Percentiles rank a stretch among this genome's conserved stretches.
phyloP scores from a whole-genome alignment of 208 protist genomes.

The Lotmaria passim region DNA sequence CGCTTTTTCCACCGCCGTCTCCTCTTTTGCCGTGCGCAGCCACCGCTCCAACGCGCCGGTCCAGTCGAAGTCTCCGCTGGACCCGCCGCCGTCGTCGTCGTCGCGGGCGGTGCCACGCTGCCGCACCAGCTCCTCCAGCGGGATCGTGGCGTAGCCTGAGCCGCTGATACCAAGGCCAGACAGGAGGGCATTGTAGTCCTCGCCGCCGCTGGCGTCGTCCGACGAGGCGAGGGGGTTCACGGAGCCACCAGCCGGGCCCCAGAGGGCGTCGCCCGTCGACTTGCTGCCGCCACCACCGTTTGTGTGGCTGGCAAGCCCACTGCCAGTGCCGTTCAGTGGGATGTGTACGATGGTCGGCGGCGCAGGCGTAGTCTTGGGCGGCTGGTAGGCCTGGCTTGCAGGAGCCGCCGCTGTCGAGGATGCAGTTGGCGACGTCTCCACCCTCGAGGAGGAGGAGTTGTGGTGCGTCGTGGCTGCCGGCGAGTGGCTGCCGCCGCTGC shows the following conservation, averaged over 20 bases:
- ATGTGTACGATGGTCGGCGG: conserved; percentile 39
- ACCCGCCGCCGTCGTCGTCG: conserved; percentile 23
- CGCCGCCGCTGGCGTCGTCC: background rate
- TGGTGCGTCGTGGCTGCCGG: background rate
- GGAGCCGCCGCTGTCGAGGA: background rate
- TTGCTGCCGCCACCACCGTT: background rate
- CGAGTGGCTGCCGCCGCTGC: background rate
- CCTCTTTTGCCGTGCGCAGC: conserved; percentile 31
- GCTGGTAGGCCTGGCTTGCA: background rate
- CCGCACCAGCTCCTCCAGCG: conserved; percentile 18
- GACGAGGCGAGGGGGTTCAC: conserved; percentile 14
- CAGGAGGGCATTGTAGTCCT: conserved; percentile 32
- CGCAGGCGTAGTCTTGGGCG: conserved; percentile 20
- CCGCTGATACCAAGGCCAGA: conserved; percentile 38
- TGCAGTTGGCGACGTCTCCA: background rate
- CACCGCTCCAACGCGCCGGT: conserved; percentile 42
- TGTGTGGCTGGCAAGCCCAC: background rate
- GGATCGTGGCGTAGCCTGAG: conserved; percentile 31
- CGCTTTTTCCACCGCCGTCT: conserved; percentile 1
- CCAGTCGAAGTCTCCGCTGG: conserved; percentile 36
- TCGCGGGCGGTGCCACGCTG: conserved; percentile 13
- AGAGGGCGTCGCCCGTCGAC: conserved; percentile 25
- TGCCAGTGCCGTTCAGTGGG: conserved; percentile 16
- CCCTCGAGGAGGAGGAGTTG: background rate
- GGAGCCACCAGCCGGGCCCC: conserved; percentile 8